Evolutionary conservation across 345 rosid species (phyloP).

Genomic region (Noccaea bulbosa): DNA sequence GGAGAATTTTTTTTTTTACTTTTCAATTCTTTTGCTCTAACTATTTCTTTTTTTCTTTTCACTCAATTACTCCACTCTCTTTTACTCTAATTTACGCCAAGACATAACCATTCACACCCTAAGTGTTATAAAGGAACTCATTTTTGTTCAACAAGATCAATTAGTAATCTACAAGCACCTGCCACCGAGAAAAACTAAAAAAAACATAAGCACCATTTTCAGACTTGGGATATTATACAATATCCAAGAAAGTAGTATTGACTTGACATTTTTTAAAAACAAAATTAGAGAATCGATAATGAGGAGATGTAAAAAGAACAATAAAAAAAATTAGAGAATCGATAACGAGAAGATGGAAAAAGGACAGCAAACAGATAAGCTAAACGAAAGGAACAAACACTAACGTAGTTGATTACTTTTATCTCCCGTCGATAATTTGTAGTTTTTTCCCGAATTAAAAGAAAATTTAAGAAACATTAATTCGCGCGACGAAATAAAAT

Average conservation of each 20-base stretch:
- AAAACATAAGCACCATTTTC: neutral
- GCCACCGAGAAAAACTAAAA: no score
- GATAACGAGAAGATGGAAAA: constrained; percentile 27
- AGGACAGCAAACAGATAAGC: constrained; percentile 43
- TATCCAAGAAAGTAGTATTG: constrained; percentile 15
- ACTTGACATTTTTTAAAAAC: constrained; percentile 16
- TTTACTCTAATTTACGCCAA: no score
- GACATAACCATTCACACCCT: no score
- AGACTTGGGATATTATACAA: neutral
- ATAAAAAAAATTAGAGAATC: neutral
- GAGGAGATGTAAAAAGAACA: constrained; percentile 29
- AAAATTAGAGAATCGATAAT: constrained; percentile 8
- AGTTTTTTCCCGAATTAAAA: constrained; percentile 26
- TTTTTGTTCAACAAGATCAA: neutral
- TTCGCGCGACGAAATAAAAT: constrained; percentile 27
- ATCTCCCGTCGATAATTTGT: constrained; percentile 34
- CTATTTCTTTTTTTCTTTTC: no score
- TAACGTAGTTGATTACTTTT: constrained; percentile 33
- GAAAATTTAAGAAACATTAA: constrained; percentile 24
- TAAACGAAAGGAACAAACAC: constrained; percentile 27
- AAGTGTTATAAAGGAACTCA: neutral
- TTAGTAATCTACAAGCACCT: no score
- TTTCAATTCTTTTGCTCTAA: no score
- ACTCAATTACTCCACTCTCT: no score
- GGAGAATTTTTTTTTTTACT: no score